Evolutionary conservation across 2,329 filamentous ascomycete species (phyloP).

Genomic region (Aspergillus ustus): DNA sequence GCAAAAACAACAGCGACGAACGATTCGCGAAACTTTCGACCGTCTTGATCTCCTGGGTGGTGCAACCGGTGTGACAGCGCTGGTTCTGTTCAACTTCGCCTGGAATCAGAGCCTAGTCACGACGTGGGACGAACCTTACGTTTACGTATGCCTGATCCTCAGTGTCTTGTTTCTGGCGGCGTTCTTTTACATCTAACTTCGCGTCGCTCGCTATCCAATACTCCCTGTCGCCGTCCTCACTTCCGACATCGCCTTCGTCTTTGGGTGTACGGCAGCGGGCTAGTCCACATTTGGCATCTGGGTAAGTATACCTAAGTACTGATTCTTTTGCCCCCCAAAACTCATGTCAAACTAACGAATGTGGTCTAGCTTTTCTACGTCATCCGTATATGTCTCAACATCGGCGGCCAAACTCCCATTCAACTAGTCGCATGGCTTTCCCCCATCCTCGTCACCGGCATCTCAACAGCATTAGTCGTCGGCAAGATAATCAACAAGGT

Average conservation of each 20-base stretch:
- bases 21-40: slow-evolving; percentile 3
- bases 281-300: slow-evolving; percentile 45
- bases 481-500: slow-evolving; percentile 16
- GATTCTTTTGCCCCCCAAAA: too few relatives aligned
- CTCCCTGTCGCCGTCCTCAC: slow-evolving; percentile 53
- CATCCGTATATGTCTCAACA: slow-evolving; percentile 4
- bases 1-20: background rate
- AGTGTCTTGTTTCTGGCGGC: slow-evolving; percentile 57
- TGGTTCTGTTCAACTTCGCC: slow-evolving; percentile 67
- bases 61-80: slow-evolving; percentile 54
- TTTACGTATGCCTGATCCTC: slow-evolving; percentile 61
- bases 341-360: too few relatives aligned
- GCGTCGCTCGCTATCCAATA: slow-evolving; percentile 54
- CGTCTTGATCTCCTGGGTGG: slow-evolving; percentile 45
- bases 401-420: slow-evolving; percentile 1
- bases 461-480: background rate
- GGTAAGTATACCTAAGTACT: too few relatives aligned
- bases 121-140: slow-evolving; percentile 61
- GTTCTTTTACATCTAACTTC: slow-evolving; percentile 58
- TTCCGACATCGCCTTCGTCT: slow-evolving; percentile 35
- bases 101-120: slow-evolving; percentile 67
- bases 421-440: slow-evolving; percentile 16
- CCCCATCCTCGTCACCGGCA: slow-evolving; percentile 18
- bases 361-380: slow-evolving; percentile 4
- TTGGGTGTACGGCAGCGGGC: slow-evolving; percentile 44